Percentiles rank a stretch among this genome's conserved stretches.
These are phyloP conservation scores for Poa pratensis DNA, from an alignment of 176 grass and related monocot genomes.

Conservation along the genomic window DNA sequence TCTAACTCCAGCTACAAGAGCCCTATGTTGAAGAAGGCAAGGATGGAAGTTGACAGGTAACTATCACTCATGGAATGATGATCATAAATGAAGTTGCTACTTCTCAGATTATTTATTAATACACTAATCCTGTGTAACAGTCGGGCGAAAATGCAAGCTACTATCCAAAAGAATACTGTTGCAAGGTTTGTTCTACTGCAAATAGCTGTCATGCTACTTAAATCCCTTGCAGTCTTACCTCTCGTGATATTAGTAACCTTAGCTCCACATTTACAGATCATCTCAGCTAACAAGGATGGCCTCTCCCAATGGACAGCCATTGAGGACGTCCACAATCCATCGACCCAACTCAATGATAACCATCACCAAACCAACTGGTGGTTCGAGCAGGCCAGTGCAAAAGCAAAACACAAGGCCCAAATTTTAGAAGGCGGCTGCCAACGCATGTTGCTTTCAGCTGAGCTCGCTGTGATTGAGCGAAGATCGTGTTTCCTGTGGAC, in stretches of 20 bases:
- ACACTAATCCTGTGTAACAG: slow-evolving; percentile 49
- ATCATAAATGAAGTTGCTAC: slow-evolving; percentile 12
- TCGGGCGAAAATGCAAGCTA: slow-evolving; percentile 48
- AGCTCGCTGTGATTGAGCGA: not conserved
- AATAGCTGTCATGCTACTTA: not conserved
- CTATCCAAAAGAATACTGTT: slow-evolving; percentile 50
- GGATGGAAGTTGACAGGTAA: slow-evolving; percentile 58
- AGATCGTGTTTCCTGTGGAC: not conserved
- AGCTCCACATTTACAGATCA: slow-evolving; percentile 19
- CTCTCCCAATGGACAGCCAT: slow-evolving; percentile 34
- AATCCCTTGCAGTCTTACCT: slow-evolving; percentile 6
- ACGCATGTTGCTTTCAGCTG: not conserved
- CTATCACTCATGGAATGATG: slow-evolving; percentile 17
- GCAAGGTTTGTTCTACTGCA: slow-evolving; percentile 42
- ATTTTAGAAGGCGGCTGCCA: slow-evolving; percentile 38
- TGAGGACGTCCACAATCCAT: slow-evolving; percentile 42
- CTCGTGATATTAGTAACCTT: not conserved
- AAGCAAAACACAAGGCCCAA: slow-evolving; percentile 46
- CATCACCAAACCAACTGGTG: slow-evolving; percentile 40
- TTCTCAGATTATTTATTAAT: slow-evolving; percentile 40
- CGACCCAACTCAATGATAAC: slow-evolving; percentile 55
- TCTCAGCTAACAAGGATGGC: slow-evolving; percentile 35
- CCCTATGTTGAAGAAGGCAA: slow-evolving; percentile 54
- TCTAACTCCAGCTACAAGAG: slow-evolving; percentile 58
- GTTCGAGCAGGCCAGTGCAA: slow-evolving; percentile 37